Conservation (phyloP, 2,329 filamentous ascomycete genomes). For the Ophiocordyceps unilateralis region DNA sequence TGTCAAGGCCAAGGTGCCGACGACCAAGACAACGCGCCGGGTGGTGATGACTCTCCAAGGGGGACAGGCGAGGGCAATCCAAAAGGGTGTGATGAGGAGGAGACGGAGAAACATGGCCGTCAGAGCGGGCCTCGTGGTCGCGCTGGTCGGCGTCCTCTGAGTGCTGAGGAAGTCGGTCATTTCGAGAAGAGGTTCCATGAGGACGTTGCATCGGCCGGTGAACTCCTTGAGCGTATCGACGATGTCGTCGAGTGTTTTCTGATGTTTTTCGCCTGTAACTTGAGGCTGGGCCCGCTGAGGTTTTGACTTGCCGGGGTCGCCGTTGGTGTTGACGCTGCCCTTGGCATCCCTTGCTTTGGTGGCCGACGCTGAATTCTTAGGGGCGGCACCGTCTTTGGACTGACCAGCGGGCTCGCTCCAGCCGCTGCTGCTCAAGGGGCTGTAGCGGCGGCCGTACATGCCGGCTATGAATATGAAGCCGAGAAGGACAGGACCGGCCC, state of each 20-base stretch:
- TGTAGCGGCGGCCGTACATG: slow-evolving; percentile 86
- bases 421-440: slow-evolving; percentile 71
- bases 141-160: slow-evolving; percentile 75
- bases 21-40: slow-evolving; percentile 62
- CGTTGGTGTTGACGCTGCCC: no score
- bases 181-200: slow-evolving; percentile 74
- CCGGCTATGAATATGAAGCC: slow-evolving; percentile 67
- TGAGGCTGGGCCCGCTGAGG: slow-evolving; percentile 37
- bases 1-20: slow-evolving; percentile 74
- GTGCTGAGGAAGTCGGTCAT: slow-evolving; percentile 89
- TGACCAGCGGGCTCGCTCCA: slow-evolving; percentile 37
- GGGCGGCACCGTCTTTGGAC: slow-evolving; percentile 9
- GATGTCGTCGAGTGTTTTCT: slow-evolving; percentile 94
- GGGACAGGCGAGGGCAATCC: slow-evolving; percentile 67
- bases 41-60: slow-evolving; percentile 77
- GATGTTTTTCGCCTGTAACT: slow-evolving; percentile 51
- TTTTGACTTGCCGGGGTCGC: slow-evolving; percentile 7
- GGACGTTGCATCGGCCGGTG: slow-evolving; percentile 77
- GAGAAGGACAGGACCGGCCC: slow-evolving; percentile 67
- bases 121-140: slow-evolving; percentile 76
- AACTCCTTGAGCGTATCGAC: slow-evolving; percentile 84
- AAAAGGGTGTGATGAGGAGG: slow-evolving; percentile 71
- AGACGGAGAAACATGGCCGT: slow-evolving; percentile 83
- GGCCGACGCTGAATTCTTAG: slow-evolving; percentile 7
- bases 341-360: slow-evolving; percentile 11